Evolutionary conservation across 106 monocot genomes (phyloP).

Genomic region (Dendrobium catenatum): DNA sequence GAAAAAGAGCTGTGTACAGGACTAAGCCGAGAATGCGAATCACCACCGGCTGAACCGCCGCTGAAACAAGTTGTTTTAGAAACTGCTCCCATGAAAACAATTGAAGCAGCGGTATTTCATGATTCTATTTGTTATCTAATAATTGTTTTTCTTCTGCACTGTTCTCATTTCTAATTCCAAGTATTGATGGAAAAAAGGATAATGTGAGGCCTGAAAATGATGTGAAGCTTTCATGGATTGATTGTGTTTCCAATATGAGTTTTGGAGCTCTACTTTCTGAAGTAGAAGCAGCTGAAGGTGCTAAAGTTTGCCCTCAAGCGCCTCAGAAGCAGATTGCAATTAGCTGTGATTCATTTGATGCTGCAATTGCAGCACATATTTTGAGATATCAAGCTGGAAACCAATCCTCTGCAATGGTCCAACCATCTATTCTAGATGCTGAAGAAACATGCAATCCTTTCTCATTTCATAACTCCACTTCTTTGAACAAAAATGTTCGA

Average conservation of each 20-base stretch:
- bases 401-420: slow-evolving; percentile 14
- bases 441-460: slow-evolving; percentile 69
- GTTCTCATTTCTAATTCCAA: background rate
- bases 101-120: slow-evolving; percentile 18
- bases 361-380: slow-evolving; percentile 45
- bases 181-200: slow-evolving; percentile 19
- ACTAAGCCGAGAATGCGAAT: slow-evolving; percentile 11
- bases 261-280: slow-evolving; percentile 52
- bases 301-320: slow-evolving; percentile 1
- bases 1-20: background rate
- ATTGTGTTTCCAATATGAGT: slow-evolving; percentile 53
- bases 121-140: background rate
- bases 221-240: slow-evolving; percentile 27
- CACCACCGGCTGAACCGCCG: background rate
- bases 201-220: slow-evolving; percentile 14
- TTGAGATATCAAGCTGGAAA: slow-evolving; percentile 15
- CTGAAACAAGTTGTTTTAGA: slow-evolving; percentile 3
- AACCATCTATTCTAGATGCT: slow-evolving; percentile 51
- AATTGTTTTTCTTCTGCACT: background rate
- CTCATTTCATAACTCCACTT: slow-evolving; percentile 28
- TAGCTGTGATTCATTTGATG: slow-evolving; percentile 71
- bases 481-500: background rate
- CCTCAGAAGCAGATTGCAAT: slow-evolving; percentile 19
- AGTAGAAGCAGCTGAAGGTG: slow-evolving; percentile 20
- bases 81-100: background rate